Conservation (phyloP, 257 asterid species). For the Rhazya stricta region DNA sequence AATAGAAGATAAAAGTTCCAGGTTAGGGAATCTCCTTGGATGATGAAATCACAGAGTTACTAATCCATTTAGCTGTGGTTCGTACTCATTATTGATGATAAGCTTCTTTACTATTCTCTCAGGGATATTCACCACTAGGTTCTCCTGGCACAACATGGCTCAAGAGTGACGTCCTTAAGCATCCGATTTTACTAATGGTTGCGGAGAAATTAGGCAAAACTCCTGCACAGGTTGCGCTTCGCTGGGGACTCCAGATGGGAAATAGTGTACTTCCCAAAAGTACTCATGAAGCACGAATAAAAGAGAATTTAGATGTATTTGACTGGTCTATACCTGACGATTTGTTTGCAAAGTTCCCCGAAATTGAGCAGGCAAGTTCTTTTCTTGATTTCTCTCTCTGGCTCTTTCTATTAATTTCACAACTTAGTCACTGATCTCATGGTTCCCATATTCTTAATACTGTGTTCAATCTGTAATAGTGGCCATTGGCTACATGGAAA, state of each 20-base stretch:
- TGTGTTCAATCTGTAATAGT: background rate
- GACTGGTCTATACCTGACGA: slow-evolving; percentile 48
- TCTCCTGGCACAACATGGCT: slow-evolving; percentile 73
- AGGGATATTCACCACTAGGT: slow-evolving; percentile 89
- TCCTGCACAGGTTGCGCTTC: slow-evolving; percentile 45
- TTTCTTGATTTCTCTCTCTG: background rate
- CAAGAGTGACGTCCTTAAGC: slow-evolving; percentile 55
- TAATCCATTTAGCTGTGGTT: background rate
- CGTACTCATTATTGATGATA: too few relatives aligned
- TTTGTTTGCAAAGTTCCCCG: slow-evolving; percentile 35
- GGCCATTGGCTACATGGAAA: background rate
- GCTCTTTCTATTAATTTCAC: background rate
- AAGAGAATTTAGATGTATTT: slow-evolving; percentile 30
- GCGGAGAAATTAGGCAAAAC: slow-evolving; percentile 45
- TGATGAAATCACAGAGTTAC: background rate
- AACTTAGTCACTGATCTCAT: background rate
- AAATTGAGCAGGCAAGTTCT: slow-evolving; percentile 42
- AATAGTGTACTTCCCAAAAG: slow-evolving; percentile 49
- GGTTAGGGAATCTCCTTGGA: background rate
- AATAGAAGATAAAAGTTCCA: too few relatives aligned
- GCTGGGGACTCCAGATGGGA: slow-evolving; percentile 48
- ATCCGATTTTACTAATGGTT: slow-evolving; percentile 42
- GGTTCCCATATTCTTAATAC: background rate
- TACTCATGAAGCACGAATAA: slow-evolving; percentile 33
- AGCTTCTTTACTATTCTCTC: background rate